Conservation (phyloP, 768 basidiomycete genomes). For the Amanita inopinata region DNA sequence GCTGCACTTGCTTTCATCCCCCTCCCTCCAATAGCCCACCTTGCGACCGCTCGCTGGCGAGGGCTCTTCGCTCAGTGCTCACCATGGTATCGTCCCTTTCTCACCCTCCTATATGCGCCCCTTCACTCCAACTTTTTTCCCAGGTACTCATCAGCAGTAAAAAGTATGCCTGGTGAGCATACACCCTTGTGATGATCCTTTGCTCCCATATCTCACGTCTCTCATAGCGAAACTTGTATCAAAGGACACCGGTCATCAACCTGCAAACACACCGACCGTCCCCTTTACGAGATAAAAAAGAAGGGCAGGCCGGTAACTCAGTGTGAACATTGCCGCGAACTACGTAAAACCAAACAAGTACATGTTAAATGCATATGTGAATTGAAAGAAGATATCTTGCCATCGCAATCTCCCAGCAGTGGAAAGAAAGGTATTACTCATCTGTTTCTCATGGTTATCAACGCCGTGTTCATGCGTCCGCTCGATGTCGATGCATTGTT, state of each 20-base stretch:
- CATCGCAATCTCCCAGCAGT: slow-evolving; percentile 27
- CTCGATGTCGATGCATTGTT: too few species aligned
- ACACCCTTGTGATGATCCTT: slow-evolving; percentile 8
- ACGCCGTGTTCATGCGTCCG: slow-evolving; percentile 32
- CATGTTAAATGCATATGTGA: slow-evolving; percentile 84
- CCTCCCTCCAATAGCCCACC: slow-evolving; percentile 39
- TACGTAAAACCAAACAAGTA: slow-evolving; percentile 77
- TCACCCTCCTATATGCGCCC: slow-evolving; percentile 6
- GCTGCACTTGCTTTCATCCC: slow-evolving; percentile 19
- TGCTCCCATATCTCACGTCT: slow-evolving; percentile 8
- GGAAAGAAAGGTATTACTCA: slow-evolving; percentile 57
- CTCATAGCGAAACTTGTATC: slow-evolving; percentile 80
- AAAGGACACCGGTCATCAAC: slow-evolving; percentile 88
- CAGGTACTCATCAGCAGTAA: slow-evolving; percentile 65
- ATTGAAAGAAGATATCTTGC: slow-evolving; percentile 49
- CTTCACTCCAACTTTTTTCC: slow-evolving; percentile 10
- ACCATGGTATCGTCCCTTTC: slow-evolving; percentile 32
- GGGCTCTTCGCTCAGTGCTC: slow-evolving; percentile 23
- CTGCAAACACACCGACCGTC: slow-evolving; percentile 82
- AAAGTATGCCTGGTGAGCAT: slow-evolving; percentile 73
- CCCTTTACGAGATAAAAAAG: slow-evolving; percentile 87
- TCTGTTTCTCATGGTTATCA: slow-evolving; percentile 11
- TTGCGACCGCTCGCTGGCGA: slow-evolving; percentile 49
- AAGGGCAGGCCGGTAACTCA: slow-evolving; percentile 90
- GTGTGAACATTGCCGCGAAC: slow-evolving; percentile 79